phyloP scores from a whole-genome alignment of 441 rosid species.

The Corymbia citriodora region DNA sequence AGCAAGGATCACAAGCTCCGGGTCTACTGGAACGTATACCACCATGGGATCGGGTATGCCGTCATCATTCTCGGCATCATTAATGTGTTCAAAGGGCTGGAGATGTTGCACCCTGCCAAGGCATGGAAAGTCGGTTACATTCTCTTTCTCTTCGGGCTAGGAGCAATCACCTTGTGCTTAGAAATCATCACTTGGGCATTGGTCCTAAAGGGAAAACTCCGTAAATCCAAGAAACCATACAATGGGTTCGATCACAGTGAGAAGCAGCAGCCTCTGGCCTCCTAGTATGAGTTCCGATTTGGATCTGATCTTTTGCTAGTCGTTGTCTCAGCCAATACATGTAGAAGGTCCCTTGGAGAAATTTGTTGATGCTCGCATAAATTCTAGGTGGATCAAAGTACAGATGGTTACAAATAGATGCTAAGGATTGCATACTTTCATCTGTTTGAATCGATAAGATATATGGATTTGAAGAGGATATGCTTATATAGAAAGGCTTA shows the following conservation, averaged over 20 bases:
- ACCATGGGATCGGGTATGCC: slow-evolving; percentile 1
- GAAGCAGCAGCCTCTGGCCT: slow-evolving; percentile 1
- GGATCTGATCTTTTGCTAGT: neutral
- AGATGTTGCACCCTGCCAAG: neutral
- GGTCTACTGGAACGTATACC: slow-evolving; percentile 1
- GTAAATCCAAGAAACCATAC: neutral
- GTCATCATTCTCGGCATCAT: slow-evolving; percentile 1
- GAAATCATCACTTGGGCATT: neutral
- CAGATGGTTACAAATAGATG: neutral
- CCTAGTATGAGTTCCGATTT: neutral
- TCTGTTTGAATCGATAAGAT: neutral
- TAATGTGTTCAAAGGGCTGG: slow-evolving; percentile 6
- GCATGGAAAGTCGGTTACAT: neutral
- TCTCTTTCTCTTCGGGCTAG: neutral
- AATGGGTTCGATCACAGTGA: neutral
- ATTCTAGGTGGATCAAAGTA: neutral
- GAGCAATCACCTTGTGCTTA: neutral
- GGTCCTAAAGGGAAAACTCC: neutral
- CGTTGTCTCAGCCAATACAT: neutral
- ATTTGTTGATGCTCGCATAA: neutral
- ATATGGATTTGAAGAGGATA: neutral
- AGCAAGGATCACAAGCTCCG: slow-evolving; percentile 2
- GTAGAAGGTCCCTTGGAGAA: neutral
- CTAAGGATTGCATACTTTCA: neutral
- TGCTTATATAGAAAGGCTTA: neutral